phyloP scores from a whole-genome alignment of 192 early-diverging fungal species.

The Entomortierella lignicola region DNA sequence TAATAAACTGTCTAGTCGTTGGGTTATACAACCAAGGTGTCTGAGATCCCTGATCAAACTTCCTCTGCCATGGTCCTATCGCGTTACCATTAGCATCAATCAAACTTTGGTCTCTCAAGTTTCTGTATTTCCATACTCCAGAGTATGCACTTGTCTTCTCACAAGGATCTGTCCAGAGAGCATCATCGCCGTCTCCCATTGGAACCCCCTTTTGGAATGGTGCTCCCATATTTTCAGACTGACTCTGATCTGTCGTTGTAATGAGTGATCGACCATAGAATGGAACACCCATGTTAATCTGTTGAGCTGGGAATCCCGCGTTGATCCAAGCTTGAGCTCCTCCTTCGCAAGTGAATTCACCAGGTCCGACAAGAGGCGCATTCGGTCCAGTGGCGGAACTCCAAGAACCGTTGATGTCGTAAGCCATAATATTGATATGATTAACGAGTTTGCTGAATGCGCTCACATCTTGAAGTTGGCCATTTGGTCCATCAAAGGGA shows the following conservation, averaged over 20 bases:
- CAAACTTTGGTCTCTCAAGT: conserved; percentile 69
- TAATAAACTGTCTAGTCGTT: conserved; percentile 67
- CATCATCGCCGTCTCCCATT: conserved; percentile 66
- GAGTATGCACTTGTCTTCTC: conserved; percentile 60
- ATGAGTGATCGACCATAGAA: conserved; percentile 69
- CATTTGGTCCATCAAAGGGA: conserved; percentile 66
- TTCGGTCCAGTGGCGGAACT: conserved; percentile 57
- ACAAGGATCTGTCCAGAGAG: conserved; percentile 63
- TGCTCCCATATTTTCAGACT: conserved; percentile 18
- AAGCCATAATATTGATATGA: conserved; percentile 76
- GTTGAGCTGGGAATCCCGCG: conserved; percentile 67
- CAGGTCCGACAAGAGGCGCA: conserved; percentile 52
- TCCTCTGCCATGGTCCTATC: conserved; percentile 67
- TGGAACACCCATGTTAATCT: conserved; percentile 70
- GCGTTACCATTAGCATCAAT: conserved; percentile 50
- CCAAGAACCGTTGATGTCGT: conserved; percentile 65
- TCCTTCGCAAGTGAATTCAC: conserved; percentile 55
- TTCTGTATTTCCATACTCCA: conserved; percentile 74
- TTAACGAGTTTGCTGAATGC: conserved; percentile 69
- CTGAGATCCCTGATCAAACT: conserved; percentile 69
- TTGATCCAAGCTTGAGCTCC: conserved; percentile 67
- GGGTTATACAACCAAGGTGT: conserved; percentile 83
- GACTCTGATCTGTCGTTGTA: conserved; percentile 12
- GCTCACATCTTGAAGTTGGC: conserved; percentile 65
- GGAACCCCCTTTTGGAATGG: conserved; percentile 56